phyloP scores from a whole-genome alignment of 1,139 yeast species.

The Wickerhamiella infanticola region DNA sequence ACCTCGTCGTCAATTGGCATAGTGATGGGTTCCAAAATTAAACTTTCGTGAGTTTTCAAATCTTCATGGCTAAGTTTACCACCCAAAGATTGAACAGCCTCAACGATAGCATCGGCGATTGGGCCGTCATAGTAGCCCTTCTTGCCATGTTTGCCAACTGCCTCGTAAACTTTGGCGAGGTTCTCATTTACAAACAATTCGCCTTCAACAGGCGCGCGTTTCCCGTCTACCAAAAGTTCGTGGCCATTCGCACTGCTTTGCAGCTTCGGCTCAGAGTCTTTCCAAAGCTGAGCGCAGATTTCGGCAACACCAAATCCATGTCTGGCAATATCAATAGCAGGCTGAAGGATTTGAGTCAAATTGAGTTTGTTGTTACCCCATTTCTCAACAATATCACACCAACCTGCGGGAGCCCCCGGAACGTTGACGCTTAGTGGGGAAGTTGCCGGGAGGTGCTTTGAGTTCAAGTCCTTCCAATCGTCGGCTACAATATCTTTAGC shows the following conservation, averaged over 20 bases:
- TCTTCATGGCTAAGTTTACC: conserved; percentile 46
- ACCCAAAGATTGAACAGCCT: conserved; percentile 35
- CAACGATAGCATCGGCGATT: conserved; percentile 50
- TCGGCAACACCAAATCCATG: conserved; percentile 52
- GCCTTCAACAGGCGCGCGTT: conserved; percentile 41
- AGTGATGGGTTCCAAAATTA: conserved; percentile 46
- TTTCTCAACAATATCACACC: conserved; percentile 48
- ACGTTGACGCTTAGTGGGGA: conserved; percentile 52
- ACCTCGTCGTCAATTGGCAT: conserved; percentile 28
- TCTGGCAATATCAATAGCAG: conserved; percentile 59
- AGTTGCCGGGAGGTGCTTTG: conserved; percentile 24
- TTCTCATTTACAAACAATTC: conserved; percentile 39
- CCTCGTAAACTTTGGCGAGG: conserved; percentile 39
- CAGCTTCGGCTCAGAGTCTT: conserved; percentile 27
- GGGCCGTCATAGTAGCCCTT: conserved; percentile 55
- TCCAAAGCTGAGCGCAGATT: conserved; percentile 43
- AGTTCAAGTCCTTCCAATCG: conserved; percentile 19
- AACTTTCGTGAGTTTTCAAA: conserved; percentile 38
- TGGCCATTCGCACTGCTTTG: conserved; percentile 25
- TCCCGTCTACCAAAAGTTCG: conserved; percentile 29
- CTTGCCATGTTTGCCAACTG: conserved; percentile 42
- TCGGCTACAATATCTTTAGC: conserved; percentile 30
- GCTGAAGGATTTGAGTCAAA: conserved; percentile 43
- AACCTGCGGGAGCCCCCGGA: conserved; percentile 68
- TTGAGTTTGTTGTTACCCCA: conserved; percentile 65